These are phyloP conservation scores for Vitis hybrid DNA, from an alignment of 177 flowering plant species.

Conservation along the genomic window DNA sequence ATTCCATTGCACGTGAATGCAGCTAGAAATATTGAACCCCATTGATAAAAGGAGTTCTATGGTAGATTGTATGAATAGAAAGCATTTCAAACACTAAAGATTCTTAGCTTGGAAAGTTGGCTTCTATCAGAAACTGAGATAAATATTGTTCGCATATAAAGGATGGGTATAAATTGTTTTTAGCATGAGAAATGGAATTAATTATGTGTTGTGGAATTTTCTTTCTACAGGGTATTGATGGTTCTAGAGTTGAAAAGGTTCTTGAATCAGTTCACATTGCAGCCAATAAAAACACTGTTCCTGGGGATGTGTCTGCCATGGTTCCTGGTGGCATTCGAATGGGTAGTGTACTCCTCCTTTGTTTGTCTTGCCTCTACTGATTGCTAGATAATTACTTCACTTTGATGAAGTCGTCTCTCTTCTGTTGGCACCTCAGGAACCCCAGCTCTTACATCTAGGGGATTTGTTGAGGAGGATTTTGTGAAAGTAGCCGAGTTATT, in stretches of 20 bases:
- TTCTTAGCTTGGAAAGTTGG: too few relatives aligned
- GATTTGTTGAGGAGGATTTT: constrained; percentile 92
- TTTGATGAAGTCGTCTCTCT: constrained; percentile 5
- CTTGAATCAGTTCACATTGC: constrained; percentile 95
- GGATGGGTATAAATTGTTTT: too few relatives aligned
- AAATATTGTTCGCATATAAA: too few relatives aligned
- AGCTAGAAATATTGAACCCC: too few relatives aligned
- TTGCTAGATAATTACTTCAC: not conserved
- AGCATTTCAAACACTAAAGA: too few relatives aligned
- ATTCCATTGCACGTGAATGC: too few relatives aligned
- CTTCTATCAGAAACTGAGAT: too few relatives aligned
- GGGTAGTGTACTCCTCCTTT: constrained; percentile 47
- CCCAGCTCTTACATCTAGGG: constrained; percentile 96
- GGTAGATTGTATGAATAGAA: too few relatives aligned
- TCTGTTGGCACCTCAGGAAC: constrained; percentile 58
- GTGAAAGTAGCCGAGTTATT: constrained; percentile 90
- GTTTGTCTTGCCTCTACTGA: not conserved
- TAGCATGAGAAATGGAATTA: not conserved
- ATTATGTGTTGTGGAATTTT: not conserved
- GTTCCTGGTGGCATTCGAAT: constrained; percentile 99
- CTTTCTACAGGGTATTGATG: constrained; percentile 81
- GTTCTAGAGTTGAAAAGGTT: constrained; percentile 96
- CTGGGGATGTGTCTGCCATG: constrained; percentile 99
- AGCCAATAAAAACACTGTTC: constrained; percentile 97
- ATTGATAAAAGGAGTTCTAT: too few relatives aligned